These are phyloP conservation scores for Mucor ambiguus DNA, from an alignment of 371 early-diverging fungal species.

Conservation along the genomic window DNA sequence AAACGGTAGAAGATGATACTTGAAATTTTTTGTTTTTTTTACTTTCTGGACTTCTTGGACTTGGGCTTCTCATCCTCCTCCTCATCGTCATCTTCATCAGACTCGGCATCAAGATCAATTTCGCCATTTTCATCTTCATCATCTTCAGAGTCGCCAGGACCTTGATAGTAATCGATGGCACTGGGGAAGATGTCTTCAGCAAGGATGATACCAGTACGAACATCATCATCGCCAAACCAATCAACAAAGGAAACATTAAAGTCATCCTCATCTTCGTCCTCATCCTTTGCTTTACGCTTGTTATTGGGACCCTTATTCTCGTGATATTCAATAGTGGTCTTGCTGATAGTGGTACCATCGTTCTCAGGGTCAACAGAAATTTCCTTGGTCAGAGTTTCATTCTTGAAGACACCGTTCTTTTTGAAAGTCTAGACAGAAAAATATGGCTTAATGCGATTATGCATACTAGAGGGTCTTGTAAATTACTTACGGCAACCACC, in stretches of 20 bases:
- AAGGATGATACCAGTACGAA: conserved; percentile 39
- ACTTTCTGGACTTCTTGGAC: conserved; percentile 20
- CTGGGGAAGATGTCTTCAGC: conserved; percentile 47
- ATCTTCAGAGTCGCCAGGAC: conserved; percentile 26
- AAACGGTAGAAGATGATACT: background rate
- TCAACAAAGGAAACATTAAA: conserved; percentile 42
- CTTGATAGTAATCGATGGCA: conserved; percentile 37
- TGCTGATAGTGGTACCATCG: conserved; percentile 36
- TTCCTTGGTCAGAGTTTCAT: conserved; percentile 58
- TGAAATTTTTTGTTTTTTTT: background rate
- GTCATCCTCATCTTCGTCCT: conserved; percentile 31
- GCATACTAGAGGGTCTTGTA: background rate
- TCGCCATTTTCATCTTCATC: conserved; percentile 42
- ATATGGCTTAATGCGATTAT: background rate
- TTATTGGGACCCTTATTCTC: conserved; percentile 46
- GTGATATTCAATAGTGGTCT: conserved; percentile 53
- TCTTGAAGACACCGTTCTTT: conserved; percentile 59
- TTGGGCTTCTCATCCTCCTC: conserved; percentile 23
- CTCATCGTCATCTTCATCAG: conserved; percentile 16
- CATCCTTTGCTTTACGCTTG: conserved; percentile 49
- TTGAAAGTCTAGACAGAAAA: conserved; percentile 45
- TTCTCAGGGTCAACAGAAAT: conserved; percentile 44
- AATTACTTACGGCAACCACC: conserved; percentile 48
- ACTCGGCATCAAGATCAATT: conserved; percentile 31
- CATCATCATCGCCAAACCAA: conserved; percentile 50